Evolutionary conservation across 2,329 filamentous ascomycete species (phyloP).

Genomic region (Seiridium unicorne): DNA sequence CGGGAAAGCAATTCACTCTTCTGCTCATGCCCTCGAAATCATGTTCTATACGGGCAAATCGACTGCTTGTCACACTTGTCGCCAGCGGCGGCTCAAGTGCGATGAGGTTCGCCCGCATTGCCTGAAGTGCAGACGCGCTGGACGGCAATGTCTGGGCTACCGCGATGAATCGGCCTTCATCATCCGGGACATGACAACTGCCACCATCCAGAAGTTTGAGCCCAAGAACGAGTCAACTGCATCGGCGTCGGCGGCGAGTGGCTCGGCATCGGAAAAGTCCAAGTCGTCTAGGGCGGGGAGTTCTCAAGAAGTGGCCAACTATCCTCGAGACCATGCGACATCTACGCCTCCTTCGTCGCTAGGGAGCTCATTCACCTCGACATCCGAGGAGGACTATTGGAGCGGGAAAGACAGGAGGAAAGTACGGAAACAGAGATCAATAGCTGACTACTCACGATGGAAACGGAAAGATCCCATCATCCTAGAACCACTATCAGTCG

Average conservation of each 20-base stretch:
- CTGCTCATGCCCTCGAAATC: not conserved
- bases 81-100: slow-evolving; percentile 6
- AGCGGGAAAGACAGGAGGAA: not conserved
- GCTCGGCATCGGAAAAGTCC: not conserved
- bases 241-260: not conserved
- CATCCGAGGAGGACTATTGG: not conserved
- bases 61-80: slow-evolving; percentile 7
- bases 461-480: not conserved
- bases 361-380: not conserved
- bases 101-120: slow-evolving; percentile 6
- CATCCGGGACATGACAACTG: slow-evolving; percentile 9
- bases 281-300: not conserved
- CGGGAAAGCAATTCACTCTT: not conserved
- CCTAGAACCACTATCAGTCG: not conserved
- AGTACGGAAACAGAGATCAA: not conserved
- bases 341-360: not conserved
- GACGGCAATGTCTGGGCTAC: slow-evolving; percentile 5
- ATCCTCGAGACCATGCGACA: not conserved
- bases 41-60: slow-evolving; percentile 9
- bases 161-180: slow-evolving; percentile 8
- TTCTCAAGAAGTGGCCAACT: not conserved
- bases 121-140: slow-evolving; percentile 6
- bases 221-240: not conserved
- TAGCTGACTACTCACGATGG: not conserved
- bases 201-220: slow-evolving; percentile 6